Percentiles rank a stretch among this genome's conserved stretches.
phyloP scores from a whole-genome alignment of 2,329 filamentous ascomycete genomes.

The Parafenestella ontariensis region DNA sequence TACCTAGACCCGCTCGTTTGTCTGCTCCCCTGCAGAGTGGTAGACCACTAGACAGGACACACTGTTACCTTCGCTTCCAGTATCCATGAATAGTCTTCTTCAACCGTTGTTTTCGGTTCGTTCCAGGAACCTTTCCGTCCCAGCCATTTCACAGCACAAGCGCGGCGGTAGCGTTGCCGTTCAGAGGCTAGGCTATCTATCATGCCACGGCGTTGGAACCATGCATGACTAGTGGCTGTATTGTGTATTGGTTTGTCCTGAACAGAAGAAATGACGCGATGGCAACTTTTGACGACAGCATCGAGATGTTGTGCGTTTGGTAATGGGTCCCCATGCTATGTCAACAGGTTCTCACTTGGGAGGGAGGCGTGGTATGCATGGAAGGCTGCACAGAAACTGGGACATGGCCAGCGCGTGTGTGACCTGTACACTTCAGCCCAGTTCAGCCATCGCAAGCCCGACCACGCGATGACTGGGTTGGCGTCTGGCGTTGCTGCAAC shows the following conservation, averaged over 20 bases:
- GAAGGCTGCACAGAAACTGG: conserved; percentile 8
- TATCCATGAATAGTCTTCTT: background rate
- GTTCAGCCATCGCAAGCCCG: background rate
- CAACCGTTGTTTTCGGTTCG: background rate
- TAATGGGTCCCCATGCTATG: background rate
- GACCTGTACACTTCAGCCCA: background rate
- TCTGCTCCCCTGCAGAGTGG: background rate
- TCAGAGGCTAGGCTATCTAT: background rate
- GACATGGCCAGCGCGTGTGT: background rate
- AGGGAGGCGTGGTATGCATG: background rate
- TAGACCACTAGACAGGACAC: background rate
- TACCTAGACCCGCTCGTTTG: background rate
- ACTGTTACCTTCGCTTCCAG: background rate
- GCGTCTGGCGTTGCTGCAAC: background rate
- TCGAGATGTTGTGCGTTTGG: background rate
- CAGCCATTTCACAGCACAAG: background rate
- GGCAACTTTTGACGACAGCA: background rate
- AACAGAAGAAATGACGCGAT: background rate
- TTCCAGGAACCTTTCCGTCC: background rate
- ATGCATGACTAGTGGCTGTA: background rate
- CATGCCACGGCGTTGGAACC: background rate
- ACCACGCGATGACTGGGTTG: background rate
- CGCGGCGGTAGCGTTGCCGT: too few relatives aligned
- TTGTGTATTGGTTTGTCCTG: background rate
- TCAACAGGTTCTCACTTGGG: background rate